Conservation (phyloP, 2,329 filamentous ascomycete species). For the Alternaria metachromatica region DNA sequence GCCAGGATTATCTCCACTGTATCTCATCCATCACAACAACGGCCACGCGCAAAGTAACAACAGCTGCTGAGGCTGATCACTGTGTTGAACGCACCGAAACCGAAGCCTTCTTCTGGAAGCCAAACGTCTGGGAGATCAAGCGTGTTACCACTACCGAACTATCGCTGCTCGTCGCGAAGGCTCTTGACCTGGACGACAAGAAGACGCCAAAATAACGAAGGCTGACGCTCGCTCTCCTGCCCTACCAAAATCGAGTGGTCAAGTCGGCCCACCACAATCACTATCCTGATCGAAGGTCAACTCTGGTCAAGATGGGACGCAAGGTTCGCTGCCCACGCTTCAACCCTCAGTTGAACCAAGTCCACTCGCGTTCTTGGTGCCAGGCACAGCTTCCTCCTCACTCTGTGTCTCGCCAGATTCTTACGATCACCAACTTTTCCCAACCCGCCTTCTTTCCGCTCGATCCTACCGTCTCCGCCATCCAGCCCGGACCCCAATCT, state of each 20-base stretch:
- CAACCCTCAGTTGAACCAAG: not conserved
- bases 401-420: conserved; percentile 70
- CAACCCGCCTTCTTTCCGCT: conserved; percentile 90
- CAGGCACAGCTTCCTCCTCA: not conserved
- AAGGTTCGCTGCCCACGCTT: conserved; percentile 10
- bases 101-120: conserved; percentile 10
- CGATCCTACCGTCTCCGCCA: conserved; percentile 75
- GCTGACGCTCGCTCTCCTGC: conserved; percentile 12
- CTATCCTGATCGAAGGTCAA: conserved; percentile 14
- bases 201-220: conserved; percentile 18
- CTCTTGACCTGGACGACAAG: conserved; percentile 4
- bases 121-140: conserved; percentile 6
- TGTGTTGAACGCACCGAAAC: not conserved
- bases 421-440: conserved; percentile 90
- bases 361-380: not conserved
- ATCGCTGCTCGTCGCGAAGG: conserved; percentile 27
- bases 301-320: conserved; percentile 29
- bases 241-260: conserved; percentile 28
- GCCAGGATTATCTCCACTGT: not conserved
- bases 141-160: not conserved
- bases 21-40: not conserved
- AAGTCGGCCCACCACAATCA: conserved; percentile 16
- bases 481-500: conserved; percentile 69
- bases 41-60: conserved; percentile 9
- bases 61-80: not conserved